phyloP scores from a whole-genome alignment of 306 rosid species.

The Benincasa hispida region DNA sequence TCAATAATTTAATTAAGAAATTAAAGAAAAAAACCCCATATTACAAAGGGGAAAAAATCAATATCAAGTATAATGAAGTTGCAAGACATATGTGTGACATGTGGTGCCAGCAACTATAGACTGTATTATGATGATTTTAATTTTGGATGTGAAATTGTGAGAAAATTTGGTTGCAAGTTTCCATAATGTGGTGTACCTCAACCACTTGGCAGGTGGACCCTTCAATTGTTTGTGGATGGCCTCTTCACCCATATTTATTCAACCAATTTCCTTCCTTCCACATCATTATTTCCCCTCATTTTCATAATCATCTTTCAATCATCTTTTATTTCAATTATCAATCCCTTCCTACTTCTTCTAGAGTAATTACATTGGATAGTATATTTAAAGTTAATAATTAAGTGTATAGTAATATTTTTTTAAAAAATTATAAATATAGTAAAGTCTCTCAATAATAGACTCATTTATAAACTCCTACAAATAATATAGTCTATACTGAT shows the following conservation, averaged over 20 bases:
- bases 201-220: slow-evolving; percentile 31
- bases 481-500: too few species aligned
- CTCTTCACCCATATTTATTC: background rate
- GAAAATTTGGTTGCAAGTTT: slow-evolving; percentile 25
- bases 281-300: background rate
- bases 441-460: too few species aligned
- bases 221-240: background rate
- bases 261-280: background rate
- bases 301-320: background rate
- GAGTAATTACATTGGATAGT: too few species aligned
- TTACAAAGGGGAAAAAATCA: background rate
- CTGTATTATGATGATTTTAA: background rate
- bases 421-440: too few species aligned
- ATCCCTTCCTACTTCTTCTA: background rate
- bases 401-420: too few species aligned
- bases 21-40: background rate
- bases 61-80: background rate
- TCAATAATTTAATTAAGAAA: too few species aligned
- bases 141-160: slow-evolving; percentile 3
- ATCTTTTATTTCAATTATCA: background rate
- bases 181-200: slow-evolving; percentile 33
- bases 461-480: too few species aligned
- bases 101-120: slow-evolving; percentile 4
- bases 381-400: too few species aligned
- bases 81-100: background rate